Evolutionary conservation across 768 basidiomycete genomes (phyloP), one percentile per base, ranked within the genome.

Genomic region (Galerina sulciceps): DNA sequence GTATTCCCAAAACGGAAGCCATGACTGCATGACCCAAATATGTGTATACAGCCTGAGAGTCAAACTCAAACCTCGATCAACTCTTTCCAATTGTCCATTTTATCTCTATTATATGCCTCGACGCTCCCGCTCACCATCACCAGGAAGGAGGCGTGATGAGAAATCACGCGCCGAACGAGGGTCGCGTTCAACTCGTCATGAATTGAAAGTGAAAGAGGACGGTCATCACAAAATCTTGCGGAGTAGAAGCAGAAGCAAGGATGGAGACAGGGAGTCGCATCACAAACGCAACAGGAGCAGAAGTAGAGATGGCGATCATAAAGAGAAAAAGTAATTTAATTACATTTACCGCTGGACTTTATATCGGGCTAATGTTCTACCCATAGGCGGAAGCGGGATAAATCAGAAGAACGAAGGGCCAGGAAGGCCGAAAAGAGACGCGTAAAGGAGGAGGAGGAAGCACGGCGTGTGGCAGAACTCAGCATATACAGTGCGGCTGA

Each of bases 401-500:
- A 89, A 69, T 93, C 91, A n/a, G 88, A 89, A 69, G 93, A 95
- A 63, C 82, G 93, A 41, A 86, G 80, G 65, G 91, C 89, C 14
- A 85, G 94, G 62, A 96, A 93, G 68, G 89, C 88, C 6, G 94
- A 96, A 67, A 97, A 95, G 79, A 90, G 85, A 69, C 83, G 90
- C 35, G 83, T 86, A 42, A 86, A 79, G 63, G 91, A 93, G 56
- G 93, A 94, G 64, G 95, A 96, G 66, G 94, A 97, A 68, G 90
- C 92, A 20, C 88, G 96, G 23, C 89, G 91, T 65, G 89, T 97
- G 14, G 94, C 94, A 10, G 96, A 99, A 74, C 83, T 99, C 42
- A 96, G 94, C 64, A 90, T 97, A 63, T 99, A 99, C 79, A 95
- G 94, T 64, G 93, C 95, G 46, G 88, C 89, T 11, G 96, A 99